Base-by-base conservation (phyloP, 2,329 filamentous ascomycete species). In the Fusarium sp. region DNA sequence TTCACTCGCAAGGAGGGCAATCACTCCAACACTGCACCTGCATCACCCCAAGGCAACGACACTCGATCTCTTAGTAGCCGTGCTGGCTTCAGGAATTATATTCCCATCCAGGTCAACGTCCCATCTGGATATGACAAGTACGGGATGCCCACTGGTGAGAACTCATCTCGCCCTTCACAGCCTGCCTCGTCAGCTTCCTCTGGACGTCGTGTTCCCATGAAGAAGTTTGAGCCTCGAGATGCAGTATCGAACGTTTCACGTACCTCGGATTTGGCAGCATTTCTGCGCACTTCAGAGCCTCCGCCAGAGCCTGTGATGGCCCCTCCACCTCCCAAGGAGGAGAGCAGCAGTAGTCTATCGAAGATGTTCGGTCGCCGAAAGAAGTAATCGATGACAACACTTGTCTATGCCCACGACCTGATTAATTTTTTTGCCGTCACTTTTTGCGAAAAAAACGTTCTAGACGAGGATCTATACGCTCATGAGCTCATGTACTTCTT, bases 241-340 rank as follows among this genome's bases (percentile, higher is more conserved):
- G 82, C 88, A 6, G 81, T 83, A 40, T 81, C 80, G 11, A 82
- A 81, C n/a, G 81, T 80, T 47, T 93, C 82, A n/a, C 81, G 83
- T 50, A 94, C 92, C 5, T 87, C 88, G 23, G 93, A 94, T 57
- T 82, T 96, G 49, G 93, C 93, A 2, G 89, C 90, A 58, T 96
- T 96, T 80, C 83, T 96, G 37, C 89, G 88, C 60, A 90, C 90
- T 76, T 93, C 92, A 19, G 91, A 87, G 38, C 92, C 93, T 6
- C 90, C 91, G 4, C 85, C 86, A 19, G 76, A 81, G 30, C 72
- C 79, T 32, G 65, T 78, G 13, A 71, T 63, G 75, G 19, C 75
- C 74, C 9, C 65, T 77, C 11, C 65, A 78, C 79, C 80, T 13
- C 58, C 77, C 3, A 80, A 79, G 23, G 81, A 80, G 35, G 84